These are phyloP conservation scores for Linaria vulgaris DNA, from an alignment of 257 asterid species.

Conservation along the genomic window DNA sequence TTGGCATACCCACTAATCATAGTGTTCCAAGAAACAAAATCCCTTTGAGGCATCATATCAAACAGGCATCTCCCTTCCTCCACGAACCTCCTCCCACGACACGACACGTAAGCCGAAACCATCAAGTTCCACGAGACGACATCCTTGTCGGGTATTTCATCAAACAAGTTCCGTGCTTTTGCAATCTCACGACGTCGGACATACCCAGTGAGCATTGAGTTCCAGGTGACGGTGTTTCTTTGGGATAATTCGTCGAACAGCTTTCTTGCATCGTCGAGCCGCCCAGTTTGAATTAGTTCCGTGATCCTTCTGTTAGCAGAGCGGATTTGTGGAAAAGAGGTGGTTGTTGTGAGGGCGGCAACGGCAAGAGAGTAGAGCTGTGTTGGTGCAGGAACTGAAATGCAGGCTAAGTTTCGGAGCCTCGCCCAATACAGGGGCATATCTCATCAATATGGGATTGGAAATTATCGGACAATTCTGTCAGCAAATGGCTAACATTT, in stretches of 20 bases:
- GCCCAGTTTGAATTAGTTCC: constrained; percentile 46
- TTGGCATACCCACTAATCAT: constrained; percentile 83
- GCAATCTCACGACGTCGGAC: constrained; percentile 50
- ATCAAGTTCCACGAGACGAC: constrained; percentile 73
- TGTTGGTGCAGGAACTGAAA: neutral
- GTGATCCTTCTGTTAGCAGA: constrained; percentile 50
- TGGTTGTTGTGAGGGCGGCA: constrained; percentile 23
- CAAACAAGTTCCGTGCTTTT: constrained; percentile 63
- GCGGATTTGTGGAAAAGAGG: constrained; percentile 29
- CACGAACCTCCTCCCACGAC: constrained; percentile 40
- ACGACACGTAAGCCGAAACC: constrained; percentile 56
- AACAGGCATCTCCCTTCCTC: constrained; percentile 61
- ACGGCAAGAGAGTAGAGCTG: constrained; percentile 22
- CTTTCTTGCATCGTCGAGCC: constrained; percentile 56
- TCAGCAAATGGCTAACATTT: too few species aligned
- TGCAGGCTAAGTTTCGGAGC: neutral
- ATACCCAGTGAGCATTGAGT: constrained; percentile 71
- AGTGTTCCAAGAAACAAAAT: constrained; percentile 76
- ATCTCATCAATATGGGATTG: neutral
- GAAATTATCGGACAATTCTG: too few species aligned
- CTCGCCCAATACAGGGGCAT: constrained; percentile 25
- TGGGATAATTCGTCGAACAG: constrained; percentile 43
- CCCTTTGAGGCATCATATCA: constrained; percentile 60
- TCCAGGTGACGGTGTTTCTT: constrained; percentile 75
- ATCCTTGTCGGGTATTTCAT: constrained; percentile 67